Percentiles rank a stretch among this genome's conserved stretches.
phyloP scores from a whole-genome alignment of 306 rosid species.

The Lupinus albus region DNA sequence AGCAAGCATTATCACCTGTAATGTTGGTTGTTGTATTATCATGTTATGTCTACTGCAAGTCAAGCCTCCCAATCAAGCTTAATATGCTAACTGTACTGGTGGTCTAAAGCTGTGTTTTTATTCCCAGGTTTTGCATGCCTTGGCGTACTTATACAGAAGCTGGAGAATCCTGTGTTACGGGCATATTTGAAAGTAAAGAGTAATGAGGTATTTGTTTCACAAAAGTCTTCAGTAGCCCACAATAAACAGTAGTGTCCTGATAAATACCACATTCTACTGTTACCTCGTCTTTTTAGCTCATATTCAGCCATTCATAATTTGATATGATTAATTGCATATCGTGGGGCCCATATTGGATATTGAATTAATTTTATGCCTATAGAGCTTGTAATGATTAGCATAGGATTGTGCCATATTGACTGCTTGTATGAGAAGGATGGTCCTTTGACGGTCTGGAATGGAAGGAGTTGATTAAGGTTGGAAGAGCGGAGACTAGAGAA shows the following conservation, averaged over 20 bases:
- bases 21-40: too few species aligned
- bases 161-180: slow-evolving; percentile 92
- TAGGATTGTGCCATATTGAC: background rate
- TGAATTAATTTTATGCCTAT: background rate
- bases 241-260: background rate
- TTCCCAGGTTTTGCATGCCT: slow-evolving; percentile 90
- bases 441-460: slow-evolving; percentile 6
- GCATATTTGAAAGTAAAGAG: slow-evolving; percentile 78
- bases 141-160: slow-evolving; percentile 92
- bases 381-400: background rate
- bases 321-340: slow-evolving; percentile 3
- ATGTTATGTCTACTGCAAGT: slow-evolving; percentile 24
- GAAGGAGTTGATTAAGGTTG: slow-evolving; percentile 16
- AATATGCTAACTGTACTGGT: slow-evolving; percentile 21
- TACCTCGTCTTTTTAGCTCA: slow-evolving; percentile 27
- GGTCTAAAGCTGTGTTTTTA: slow-evolving; percentile 33
- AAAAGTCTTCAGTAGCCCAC: slow-evolving; percentile 16
- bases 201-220: slow-evolving; percentile 67
- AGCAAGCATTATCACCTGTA: slow-evolving; percentile 14
- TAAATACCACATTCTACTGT: background rate
- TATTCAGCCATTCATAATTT: background rate
- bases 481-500: background rate
- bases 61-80: slow-evolving; percentile 30
- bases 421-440: slow-evolving; percentile 17
- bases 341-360: background rate